Evolutionary conservation across 768 basidiomycete species (phyloP), one percentile per base, ranked within the genome.

Genomic region (Dictyophora rubrovolvata): DNA sequence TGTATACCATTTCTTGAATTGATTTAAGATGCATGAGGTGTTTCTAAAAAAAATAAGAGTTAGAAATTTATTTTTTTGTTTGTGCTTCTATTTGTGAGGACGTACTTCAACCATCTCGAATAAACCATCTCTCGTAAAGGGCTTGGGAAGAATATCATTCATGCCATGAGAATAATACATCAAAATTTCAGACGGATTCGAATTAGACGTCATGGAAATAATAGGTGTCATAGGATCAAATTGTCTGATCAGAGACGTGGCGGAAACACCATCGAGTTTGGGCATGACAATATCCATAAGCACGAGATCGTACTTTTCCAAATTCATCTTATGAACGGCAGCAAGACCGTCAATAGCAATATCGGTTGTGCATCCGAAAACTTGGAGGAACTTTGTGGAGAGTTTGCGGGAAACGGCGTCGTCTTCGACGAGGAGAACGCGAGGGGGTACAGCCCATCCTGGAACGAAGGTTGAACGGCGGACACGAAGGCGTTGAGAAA

Each of bases 221-320:
- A 98, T 97, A 5, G 95, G 95, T 47, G 94, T 96, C 75, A 86
- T 87, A 60, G 85, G 83, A 73, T 97, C 93, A 68, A 97, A 98
- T 73, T 93, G 90, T 17, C 95, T 80, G 64, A 98, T 96, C 65
- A 97, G 71, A 59, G 85, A 91, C 37, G 95, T 97, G 10, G 95
- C 95, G 2, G 86, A 85, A 23, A 93, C 84, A 28, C 93, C 92
- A 62, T 93, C 86, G 65, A 90, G 74, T 69, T 88, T 87, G 1
- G 88, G 86, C 88, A 97, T 95, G 60, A 96, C 90, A 61, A 98
- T 96, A 66, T 97, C 95, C 94, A 97, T 97, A 60, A 98, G 69
- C 62, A 96, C 93, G 67, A 98, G 71, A 71, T 98, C 95, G 69
- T 96, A 97, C 75, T 93, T 93, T 66, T 89, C 90, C 69, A 89